A percentile compares a stretch with the other conserved stretches of the same genome.
Evolutionary conservation across 2,329 filamentous ascomycete species (phyloP).

Genomic region (Phoma sp.): DNA sequence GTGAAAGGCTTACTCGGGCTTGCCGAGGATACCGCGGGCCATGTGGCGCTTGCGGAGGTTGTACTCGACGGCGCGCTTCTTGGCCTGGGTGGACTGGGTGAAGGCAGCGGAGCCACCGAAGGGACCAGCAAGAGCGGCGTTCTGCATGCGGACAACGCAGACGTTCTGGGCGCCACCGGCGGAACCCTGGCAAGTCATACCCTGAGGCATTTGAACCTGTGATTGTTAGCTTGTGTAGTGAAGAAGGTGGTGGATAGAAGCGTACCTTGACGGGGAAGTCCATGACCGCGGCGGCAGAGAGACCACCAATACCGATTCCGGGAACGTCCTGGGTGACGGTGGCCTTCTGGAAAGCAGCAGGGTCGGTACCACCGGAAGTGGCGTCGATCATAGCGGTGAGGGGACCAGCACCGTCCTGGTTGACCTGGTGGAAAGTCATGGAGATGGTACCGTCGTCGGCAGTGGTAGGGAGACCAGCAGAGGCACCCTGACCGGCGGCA

Average conservation of each 20-base stretch:
- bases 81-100: constrained; percentile 63
- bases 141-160: constrained; percentile 70
- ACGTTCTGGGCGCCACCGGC: constrained; percentile 67
- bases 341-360: constrained; percentile 65
- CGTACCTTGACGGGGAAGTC: constrained; percentile 66
- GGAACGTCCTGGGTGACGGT: constrained; percentile 67
- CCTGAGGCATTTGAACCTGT: constrained; percentile 67
- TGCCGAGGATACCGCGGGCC: constrained; percentile 44
- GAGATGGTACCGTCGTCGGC: constrained; percentile 66
- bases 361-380: constrained; percentile 68
- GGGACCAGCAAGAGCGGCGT: constrained; percentile 66
- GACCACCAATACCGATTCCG: constrained; percentile 62
- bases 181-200: constrained; percentile 69
- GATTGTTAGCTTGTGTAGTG: constrained; percentile 8
- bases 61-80: constrained; percentile 69
- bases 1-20: constrained; percentile 31
- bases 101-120: constrained; percentile 73
- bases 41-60: constrained; percentile 49
- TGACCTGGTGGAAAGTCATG: constrained; percentile 72
- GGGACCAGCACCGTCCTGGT: constrained; percentile 73
- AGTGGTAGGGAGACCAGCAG: constrained; percentile 65
- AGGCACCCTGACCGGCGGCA: constrained; percentile 61
- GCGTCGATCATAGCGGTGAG: constrained; percentile 66
- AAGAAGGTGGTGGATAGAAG: neutral
- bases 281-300: constrained; percentile 65